Evolutionary conservation across 208 protist genomes (phyloP).

Genomic region (Endotrypanum monterogeii): DNA sequence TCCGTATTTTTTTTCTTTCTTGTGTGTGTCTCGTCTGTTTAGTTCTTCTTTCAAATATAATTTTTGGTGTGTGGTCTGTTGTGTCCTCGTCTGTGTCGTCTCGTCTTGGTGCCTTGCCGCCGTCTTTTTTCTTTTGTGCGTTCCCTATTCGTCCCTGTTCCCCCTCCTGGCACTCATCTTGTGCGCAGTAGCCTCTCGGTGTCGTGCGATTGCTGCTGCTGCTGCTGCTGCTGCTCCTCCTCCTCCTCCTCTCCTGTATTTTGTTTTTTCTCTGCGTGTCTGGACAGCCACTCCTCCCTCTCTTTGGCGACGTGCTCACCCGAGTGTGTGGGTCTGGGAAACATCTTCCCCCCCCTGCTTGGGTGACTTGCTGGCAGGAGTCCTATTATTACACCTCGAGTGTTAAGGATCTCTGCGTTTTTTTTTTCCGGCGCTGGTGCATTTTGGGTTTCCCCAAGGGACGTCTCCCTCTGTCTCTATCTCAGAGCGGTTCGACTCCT

Average conservation of each 20-base stretch:
- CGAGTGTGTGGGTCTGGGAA: neutral
- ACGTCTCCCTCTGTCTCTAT: neutral
- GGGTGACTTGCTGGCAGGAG: neutral
- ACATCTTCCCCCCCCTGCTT: no score
- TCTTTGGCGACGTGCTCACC: neutral
- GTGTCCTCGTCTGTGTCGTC: neutral
- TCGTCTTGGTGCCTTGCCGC: neutral
- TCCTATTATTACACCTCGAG: neutral
- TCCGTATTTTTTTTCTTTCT: neutral
- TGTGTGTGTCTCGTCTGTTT: neutral
- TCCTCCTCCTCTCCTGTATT: no score
- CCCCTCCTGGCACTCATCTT: neutral
- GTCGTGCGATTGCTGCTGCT: neutral
- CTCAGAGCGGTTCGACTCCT: neutral
- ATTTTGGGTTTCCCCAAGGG: no score
- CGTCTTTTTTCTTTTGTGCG: neutral
- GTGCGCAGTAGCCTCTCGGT: slow-evolving; percentile 1
- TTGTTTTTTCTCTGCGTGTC: neutral
- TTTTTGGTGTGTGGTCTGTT: neutral
- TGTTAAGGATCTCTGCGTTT: neutral
- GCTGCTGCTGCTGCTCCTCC: neutral
- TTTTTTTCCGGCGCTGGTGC: neutral
- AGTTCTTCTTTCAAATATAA: neutral
- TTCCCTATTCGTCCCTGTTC: neutral
- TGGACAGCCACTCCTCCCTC: neutral